Evolutionary conservation across 352 stramenopile genomes (phyloP), one percentile per base, ranked within the genome.

Genomic region (Aphanomyces stellatus): DNA sequence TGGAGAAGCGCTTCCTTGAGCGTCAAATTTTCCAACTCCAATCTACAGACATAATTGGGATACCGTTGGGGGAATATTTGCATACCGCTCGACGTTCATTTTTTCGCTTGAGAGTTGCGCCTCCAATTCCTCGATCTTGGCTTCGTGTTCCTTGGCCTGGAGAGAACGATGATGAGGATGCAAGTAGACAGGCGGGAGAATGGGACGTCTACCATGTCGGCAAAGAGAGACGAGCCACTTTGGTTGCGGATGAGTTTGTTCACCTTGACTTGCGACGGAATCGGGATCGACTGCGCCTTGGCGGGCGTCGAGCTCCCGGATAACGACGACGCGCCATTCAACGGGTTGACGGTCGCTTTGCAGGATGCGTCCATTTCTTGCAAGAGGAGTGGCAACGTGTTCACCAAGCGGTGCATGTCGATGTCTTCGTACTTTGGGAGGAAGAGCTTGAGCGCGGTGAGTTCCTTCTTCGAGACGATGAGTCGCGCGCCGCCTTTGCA

Each of bases 361-460:
- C 34, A 49, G 4, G 60, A 43, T 13, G 60, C 34, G n/a, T 67
- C 60, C 60, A 56, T 67, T 42, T 67, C 60, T 60, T 60, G 30
- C 10, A 67, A 30, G 19, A 67, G 35, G 37, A 67, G 19, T 11
- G 60, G 60, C 41, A 67, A 31, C 17, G 60, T 60, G 27, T 67
- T 67, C 24, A 67, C 34, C n/a, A 67, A 46, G 24, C 60, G 43
- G 4, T 51, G 60, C 49, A 67, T 60, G 35, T 67, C 60, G 40
- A 67, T 67, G 41, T 67, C 60, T 67, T 67, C 60, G 35, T 67
- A 67, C 31, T 67, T 67, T 11, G 60, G 60, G 10, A 67, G n/a
- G 24, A 67, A 67, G 10, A 60, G 46, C n/a, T 67, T 59, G 25
- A 67, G 49, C 42, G 60, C 60, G 4, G 48, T 51, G 31, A 67